Evolutionary conservation across 306 rosid genomes (phyloP).

Genomic region (Dalbergia oliveri): DNA sequence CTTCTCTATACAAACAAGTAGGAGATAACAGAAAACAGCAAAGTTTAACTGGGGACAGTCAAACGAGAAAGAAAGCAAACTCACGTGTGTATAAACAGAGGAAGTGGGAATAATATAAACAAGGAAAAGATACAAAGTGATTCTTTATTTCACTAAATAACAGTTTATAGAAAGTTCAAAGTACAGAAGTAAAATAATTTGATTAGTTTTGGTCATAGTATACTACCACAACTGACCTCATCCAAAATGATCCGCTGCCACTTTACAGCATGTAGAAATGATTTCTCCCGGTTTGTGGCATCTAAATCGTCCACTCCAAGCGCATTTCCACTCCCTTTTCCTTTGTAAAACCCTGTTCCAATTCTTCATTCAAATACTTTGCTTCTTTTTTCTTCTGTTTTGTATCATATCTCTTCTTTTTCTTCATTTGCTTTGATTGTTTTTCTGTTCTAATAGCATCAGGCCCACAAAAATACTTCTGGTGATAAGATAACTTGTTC

Average conservation of each 20-base stretch:
- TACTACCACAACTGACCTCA: constrained; percentile 67
- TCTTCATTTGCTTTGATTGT: constrained; percentile 85
- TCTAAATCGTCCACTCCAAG: constrained; percentile 28
- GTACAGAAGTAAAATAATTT: not conserved
- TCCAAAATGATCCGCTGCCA: constrained; percentile 92
- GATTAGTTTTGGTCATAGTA: not conserved
- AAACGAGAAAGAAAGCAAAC: constrained; percentile 20
- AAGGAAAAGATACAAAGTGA: not conserved
- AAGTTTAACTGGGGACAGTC: not conserved
- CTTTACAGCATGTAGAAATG: constrained; percentile 73
- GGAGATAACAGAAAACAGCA: not conserved
- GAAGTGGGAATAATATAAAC: constrained; percentile 4
- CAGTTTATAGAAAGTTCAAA: not conserved
- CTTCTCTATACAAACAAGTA: constrained; percentile 13
- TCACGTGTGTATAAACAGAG: not conserved
- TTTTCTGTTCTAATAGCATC: constrained; percentile 70
- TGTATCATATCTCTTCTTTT: constrained; percentile 29
- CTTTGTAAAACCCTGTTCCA: constrained; percentile 7
- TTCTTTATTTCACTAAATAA: not conserved
- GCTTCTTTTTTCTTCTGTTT: constrained; percentile 43
- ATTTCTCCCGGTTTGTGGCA: constrained; percentile 44
- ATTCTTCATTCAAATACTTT: constrained; percentile 25
- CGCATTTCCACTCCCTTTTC: not conserved
- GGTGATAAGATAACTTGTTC: constrained; percentile 55
- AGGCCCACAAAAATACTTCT: constrained; percentile 80